Evolutionary conservation across 441 rosid species (phyloP), one percentile per base, ranked within the genome.

Genomic region (Erodium texanum): DNA sequence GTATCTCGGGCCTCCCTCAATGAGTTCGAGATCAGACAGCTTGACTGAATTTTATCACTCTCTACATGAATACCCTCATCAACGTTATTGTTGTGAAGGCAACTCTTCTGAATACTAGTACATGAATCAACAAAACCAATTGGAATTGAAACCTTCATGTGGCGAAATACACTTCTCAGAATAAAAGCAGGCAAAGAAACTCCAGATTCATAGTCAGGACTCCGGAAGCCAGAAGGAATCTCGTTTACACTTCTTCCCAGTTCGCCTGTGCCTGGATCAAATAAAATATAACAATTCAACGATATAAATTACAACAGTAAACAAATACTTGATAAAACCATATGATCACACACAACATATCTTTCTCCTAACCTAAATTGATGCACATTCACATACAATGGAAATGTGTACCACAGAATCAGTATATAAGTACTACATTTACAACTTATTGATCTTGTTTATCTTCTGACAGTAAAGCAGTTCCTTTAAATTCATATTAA

Each of bases 121-220:
- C 77, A 77, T 68, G 76, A 65, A 36, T 67, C 80, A 65, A 65
- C 65, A 45, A 70, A 71, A 61, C 71, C 62, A 29, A 75, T 66
- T 23, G 75, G 63, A 66, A 73, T 48, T 68, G 75, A 71, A 66
- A 66, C 77, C 78, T 85, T 88, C 77, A 88, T 68, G 77, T 83
- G 90, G 62, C 68, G 74, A 74, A 89, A 81, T 61, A 82, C 81
- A 78, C 92, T 87, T 78, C 83, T 80, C 65, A 83, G 75, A 70
- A 83, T 68, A 34, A 75, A 77, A 76, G 87, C 76, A 63, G 82
- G 81, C 64, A 79, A 79, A 68, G 63, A 70, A 68, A 75, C 65
- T 41, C 63, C 59, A 63, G 82, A 78, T 73, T 64, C 38, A 19
- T 72, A 76, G 70, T 76, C 74, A 20, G 24, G 73, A 64, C 73